A percentile compares a stretch with the other conserved stretches of the same genome.
Conservation (phyloP, 352 stramenopile species). For the Phytopythium montanum region DNA sequence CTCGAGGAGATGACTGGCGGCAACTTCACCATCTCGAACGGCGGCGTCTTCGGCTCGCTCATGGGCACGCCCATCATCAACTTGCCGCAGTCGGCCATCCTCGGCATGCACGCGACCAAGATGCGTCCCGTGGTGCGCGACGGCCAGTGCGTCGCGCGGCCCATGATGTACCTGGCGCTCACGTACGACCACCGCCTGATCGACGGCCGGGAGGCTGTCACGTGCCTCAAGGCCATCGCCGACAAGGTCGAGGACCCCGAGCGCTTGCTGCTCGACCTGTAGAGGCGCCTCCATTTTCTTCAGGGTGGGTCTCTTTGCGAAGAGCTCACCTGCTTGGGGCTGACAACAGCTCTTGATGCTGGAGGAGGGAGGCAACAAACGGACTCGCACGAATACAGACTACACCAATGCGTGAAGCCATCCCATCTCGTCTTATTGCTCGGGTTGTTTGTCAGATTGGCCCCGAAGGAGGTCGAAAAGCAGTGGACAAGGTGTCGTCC, state of each 20-base stretch:
- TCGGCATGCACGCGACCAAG: slow-evolving; percentile 99
- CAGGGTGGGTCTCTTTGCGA: neutral
- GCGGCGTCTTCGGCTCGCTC: slow-evolving; percentile 97
- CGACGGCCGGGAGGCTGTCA: slow-evolving; percentile 98
- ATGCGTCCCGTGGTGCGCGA: slow-evolving; percentile 94
- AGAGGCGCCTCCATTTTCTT: slow-evolving; percentile 13
- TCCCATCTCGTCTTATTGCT: neutral
- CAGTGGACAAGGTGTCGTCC: no score
- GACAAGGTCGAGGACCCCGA: slow-evolving; percentile 98
- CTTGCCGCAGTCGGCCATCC: slow-evolving; percentile 96
- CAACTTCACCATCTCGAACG: slow-evolving; percentile 99
- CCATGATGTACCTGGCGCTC: slow-evolving; percentile 99
- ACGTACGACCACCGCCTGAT: slow-evolving; percentile 99
- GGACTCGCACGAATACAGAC: neutral
- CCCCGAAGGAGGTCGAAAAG: no score
- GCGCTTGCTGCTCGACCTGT: slow-evolving; percentile 96
- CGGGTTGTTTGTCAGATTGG: no score
- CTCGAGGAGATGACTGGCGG: slow-evolving; percentile 93
- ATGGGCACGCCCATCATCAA: slow-evolving; percentile 99
- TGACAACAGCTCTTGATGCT: neutral
- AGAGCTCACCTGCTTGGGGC: neutral
- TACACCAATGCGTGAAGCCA: neutral
- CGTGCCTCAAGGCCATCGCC: slow-evolving; percentile 97
- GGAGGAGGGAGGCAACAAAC: neutral
- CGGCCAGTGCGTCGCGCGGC: slow-evolving; percentile 94